Conservation (phyloP, 345 rosid genomes). For the Populus simonii region DNA sequence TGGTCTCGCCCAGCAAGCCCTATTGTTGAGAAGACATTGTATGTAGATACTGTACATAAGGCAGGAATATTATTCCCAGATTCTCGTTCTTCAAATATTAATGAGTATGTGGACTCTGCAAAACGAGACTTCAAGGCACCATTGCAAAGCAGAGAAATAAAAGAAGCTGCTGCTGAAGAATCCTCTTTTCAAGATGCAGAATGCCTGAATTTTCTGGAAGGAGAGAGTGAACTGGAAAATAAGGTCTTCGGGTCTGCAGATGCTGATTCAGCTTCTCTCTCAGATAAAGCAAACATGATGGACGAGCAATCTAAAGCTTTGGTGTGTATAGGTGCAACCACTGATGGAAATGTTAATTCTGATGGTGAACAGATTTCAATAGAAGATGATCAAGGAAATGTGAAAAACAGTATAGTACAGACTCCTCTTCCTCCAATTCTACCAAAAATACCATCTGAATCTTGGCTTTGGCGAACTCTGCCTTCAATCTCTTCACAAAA, state of each 20-base stretch:
- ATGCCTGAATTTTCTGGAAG: conserved; percentile 18
- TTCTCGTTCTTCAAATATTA: conserved; percentile 29
- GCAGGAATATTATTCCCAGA: conserved; percentile 27
- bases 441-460: conserved; percentile 81
- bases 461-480: conserved; percentile 83
- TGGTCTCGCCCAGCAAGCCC: conserved; percentile 41
- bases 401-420: conserved; percentile 6
- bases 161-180: conserved; percentile 12
- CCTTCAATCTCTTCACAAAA: conserved; percentile 51
- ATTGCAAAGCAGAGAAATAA: conserved; percentile 20
- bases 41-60: conserved; percentile 54
- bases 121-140: conserved; percentile 14
- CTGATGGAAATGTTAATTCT: conserved; percentile 24
- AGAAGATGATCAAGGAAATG: conserved; percentile 27
- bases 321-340: conserved; percentile 22
- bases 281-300: conserved; percentile 19
- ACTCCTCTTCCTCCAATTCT: conserved; percentile 54
- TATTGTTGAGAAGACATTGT: conserved; percentile 54
- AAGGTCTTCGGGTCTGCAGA: conserved; percentile 4
- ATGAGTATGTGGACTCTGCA: conserved; percentile 12
- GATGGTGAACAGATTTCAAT: conserved; percentile 18
- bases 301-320: conserved; percentile 34
- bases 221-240: conserved; percentile 14
- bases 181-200: conserved; percentile 26
- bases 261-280: conserved; percentile 9